These are phyloP conservation scores for Hanseniaspora valbyensis DNA, from an alignment of 805 yeast genomes.

Conservation along the genomic window DNA sequence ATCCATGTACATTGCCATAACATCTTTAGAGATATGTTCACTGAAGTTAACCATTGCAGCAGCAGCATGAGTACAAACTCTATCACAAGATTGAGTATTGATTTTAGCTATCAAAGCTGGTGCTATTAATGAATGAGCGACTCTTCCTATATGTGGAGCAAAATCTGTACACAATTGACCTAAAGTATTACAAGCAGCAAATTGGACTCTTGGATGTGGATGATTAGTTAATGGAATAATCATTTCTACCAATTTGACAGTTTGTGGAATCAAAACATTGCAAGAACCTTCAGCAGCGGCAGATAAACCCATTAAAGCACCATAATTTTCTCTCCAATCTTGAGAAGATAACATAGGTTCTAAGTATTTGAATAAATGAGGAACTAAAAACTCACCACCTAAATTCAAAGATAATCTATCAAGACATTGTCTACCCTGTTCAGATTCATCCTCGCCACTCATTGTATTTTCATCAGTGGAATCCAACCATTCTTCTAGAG, in stretches of 20 bases:
- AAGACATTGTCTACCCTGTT: constrained; percentile 87
- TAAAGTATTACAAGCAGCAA: constrained; percentile 91
- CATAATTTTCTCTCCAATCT: constrained; percentile 92
- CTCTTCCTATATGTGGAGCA: constrained; percentile 76
- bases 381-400: constrained; percentile 74
- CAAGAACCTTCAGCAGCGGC: constrained; percentile 96
- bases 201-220: constrained; percentile 87
- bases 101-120: constrained; percentile 83
- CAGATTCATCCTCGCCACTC: constrained; percentile 75
- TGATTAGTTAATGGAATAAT: constrained; percentile 77
- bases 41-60: constrained; percentile 94
- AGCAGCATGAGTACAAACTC: constrained; percentile 97
- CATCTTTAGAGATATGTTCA: constrained; percentile 80
- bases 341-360: constrained; percentile 69
- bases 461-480: constrained; percentile 70
- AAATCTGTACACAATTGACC: constrained; percentile 97
- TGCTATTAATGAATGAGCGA: constrained; percentile 64
- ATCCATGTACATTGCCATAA: constrained; percentile 87
- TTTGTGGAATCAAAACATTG: constrained; percentile 72
- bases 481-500: constrained; percentile 76
- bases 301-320: constrained; percentile 91
- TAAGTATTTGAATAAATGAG: constrained; percentile 73
- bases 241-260: constrained; percentile 71
- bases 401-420: constrained; percentile 80
- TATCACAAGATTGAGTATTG: constrained; percentile 59